phyloP scores from a whole-genome alignment of 2,329 filamentous ascomycete species.

The Hawksworthiomyces lignivorus region DNA sequence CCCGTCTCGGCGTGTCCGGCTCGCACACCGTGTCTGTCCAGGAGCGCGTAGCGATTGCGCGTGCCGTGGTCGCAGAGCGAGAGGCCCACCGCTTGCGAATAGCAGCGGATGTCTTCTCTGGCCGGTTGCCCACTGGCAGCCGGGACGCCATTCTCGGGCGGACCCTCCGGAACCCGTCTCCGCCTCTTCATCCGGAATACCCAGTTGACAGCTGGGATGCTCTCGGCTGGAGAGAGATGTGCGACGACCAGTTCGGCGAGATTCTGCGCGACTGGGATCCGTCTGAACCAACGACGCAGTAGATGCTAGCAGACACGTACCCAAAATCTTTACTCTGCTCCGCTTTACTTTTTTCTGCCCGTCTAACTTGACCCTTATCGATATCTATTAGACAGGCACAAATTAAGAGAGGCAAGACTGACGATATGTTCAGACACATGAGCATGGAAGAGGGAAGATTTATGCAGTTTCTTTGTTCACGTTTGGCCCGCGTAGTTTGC shows the following conservation, averaged over 20 bases:
- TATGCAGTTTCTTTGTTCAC: neutral
- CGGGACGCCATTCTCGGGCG: conserved; percentile 10
- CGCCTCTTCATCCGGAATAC: conserved; percentile 5
- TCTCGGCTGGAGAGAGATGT: conserved; percentile 14
- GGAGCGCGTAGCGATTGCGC: conserved; percentile 8
- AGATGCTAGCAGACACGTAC: too few species aligned
- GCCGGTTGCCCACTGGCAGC: conserved; percentile 1
- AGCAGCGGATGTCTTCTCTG: conserved; percentile 24
- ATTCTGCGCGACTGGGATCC: conserved; percentile 10
- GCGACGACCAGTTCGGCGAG: neutral
- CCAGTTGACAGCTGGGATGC: conserved; percentile 15
- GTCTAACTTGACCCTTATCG: too few species aligned
- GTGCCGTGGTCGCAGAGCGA: conserved; percentile 46
- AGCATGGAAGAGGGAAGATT: too few species aligned
- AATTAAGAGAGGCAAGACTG: too few species aligned
- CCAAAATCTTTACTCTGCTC: too few species aligned
- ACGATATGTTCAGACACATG: too few species aligned
- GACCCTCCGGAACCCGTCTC: conserved; percentile 5
- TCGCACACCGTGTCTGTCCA: neutral
- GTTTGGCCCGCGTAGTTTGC: too few species aligned
- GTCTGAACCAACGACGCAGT: neutral
- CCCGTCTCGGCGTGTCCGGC: conserved; percentile 42
- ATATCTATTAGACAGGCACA: too few species aligned
- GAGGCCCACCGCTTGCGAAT: conserved; percentile 46
- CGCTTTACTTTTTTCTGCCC: too few species aligned